A percentile compares a stretch with the other conserved stretches of the same genome.
phyloP scores from a whole-genome alignment of 805 yeast genomes.

The Saccharomycopsis microspora region DNA sequence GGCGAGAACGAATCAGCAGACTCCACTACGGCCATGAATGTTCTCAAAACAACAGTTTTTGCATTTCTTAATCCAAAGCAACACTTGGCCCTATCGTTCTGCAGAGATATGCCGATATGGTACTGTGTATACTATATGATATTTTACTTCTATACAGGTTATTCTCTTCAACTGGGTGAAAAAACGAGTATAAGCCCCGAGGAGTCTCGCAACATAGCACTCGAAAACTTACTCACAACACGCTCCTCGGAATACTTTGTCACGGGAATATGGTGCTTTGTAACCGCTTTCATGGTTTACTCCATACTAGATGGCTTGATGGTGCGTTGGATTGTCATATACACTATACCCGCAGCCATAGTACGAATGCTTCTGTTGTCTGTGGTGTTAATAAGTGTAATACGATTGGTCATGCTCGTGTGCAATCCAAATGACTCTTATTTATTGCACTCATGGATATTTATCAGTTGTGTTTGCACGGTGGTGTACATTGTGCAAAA shows the following conservation, averaged over 20 bases:
- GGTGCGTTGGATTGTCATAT: slow-evolving; percentile 89
- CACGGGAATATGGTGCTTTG: slow-evolving; percentile 89
- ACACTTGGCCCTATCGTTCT: slow-evolving; percentile 64
- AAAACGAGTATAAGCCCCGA: slow-evolving; percentile 13
- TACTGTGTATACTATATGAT: slow-evolving; percentile 26
- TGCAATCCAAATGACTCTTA: slow-evolving; percentile 64
- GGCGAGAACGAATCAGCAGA: neutral
- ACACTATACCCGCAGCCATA: slow-evolving; percentile 80
- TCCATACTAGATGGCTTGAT: slow-evolving; percentile 80
- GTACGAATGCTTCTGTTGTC: slow-evolving; percentile 79
- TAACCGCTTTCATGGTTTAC: slow-evolving; percentile 74
- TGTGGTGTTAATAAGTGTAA: slow-evolving; percentile 55
- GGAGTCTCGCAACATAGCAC: slow-evolving; percentile 18
- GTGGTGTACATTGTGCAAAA: slow-evolving; percentile 74
- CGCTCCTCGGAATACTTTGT: slow-evolving; percentile 69
- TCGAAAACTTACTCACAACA: slow-evolving; percentile 37
- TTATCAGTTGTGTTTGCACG: slow-evolving; percentile 79
- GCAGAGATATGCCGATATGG: slow-evolving; percentile 65
- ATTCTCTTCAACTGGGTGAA: slow-evolving; percentile 16
- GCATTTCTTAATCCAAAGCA: slow-evolving; percentile 65
- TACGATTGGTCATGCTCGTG: slow-evolving; percentile 54
- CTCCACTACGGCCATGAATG: slow-evolving; percentile 14
- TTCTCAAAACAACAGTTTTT: slow-evolving; percentile 25
- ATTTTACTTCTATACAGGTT: slow-evolving; percentile 25
- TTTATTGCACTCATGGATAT: slow-evolving; percentile 82